Evolutionary conservation across 768 basidiomycete genomes (phyloP), one percentile per base, ranked within the genome.

Genomic region (Zangia roseola): DNA sequence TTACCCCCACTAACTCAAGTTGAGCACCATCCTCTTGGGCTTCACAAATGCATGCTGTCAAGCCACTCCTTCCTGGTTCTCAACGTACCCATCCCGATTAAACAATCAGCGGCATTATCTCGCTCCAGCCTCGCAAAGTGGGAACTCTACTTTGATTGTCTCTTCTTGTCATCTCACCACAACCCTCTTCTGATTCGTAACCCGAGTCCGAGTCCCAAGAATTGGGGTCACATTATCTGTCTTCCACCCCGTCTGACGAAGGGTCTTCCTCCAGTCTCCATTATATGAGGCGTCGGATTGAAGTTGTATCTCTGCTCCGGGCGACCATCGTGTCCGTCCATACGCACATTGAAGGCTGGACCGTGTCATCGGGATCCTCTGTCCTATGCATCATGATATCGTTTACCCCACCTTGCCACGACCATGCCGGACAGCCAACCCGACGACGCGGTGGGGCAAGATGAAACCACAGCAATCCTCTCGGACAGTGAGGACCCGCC

Each of bases 401-500:
- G 21, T 2, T 31, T 9, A 50, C 48, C 9, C 0, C 25, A 4
- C 49, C 51, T 2, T 53, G 46, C 51, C 54, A 59, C 4, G 58
- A 55, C 53, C 53, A 52, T 6, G 45, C 17, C 0, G 41, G 38
- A 25, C 47, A 60, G 2, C 20, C 46, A 9, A 19, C 24, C 4
- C 43, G 39, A 2, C 46, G 52, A 14, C 47, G 53, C 8, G 49
- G 44, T 13, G 14, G 24, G 16, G 2, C 16, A 17, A 10, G n/a
- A 24, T 52, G 50, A 20, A 38, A 34, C 57, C 58, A 59, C 16
- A 45, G 10, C 28, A 58, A 6, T 1, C 47, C 58, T 3, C 50
- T 55, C 3, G 53, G 43, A 9, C 54, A 39, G 34, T 55, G 42
- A 5, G n/a, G 56, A 60, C 21, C 58, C 54, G 3, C 5, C n/a